Percentiles rank a stretch among this genome's conserved stretches.
phyloP scores from a whole-genome alignment of 2,329 filamentous ascomycete genomes.

The Aureobasidium sp. region DNA sequence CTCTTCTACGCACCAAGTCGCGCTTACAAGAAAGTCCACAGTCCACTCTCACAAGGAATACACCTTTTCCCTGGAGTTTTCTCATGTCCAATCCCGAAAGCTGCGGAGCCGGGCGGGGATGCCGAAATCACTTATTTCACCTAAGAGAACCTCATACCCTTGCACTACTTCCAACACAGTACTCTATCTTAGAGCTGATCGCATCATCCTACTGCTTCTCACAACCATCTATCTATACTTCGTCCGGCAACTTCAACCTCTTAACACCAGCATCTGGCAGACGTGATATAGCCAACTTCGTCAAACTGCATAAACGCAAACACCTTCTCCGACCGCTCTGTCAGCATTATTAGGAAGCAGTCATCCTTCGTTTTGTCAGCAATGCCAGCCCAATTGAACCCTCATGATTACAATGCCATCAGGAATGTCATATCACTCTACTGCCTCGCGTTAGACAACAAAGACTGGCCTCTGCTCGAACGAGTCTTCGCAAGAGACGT shows the following conservation, averaged over 20 bases:
- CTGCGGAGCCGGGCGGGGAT: background rate
- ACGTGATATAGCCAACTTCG: background rate
- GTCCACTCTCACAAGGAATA: background rate
- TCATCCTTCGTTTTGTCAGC: background rate
- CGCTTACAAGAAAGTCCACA: background rate
- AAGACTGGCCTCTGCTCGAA: conserved; percentile 32
- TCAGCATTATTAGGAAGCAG: background rate
- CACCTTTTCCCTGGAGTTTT: background rate
- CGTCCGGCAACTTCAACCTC: background rate
- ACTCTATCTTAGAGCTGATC: background rate
- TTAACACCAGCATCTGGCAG: background rate
- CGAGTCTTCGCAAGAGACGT: conserved; percentile 37
- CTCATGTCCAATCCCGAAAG: background rate
- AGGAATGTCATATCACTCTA: conserved; percentile 37
- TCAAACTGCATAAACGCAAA: background rate
- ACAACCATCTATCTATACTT: background rate
- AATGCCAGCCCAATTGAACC: conserved; percentile 15
- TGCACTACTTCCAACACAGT: background rate
- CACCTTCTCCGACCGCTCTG: background rate
- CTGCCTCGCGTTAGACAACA: conserved; percentile 39
- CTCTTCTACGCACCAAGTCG: background rate
- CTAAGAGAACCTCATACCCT: background rate
- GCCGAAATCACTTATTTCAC: background rate
- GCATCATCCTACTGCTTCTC: background rate
- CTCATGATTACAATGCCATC: conserved; percentile 34